Evolutionary conservation across 805 yeast species (phyloP).

Genomic region (Candida germanica): DNA sequence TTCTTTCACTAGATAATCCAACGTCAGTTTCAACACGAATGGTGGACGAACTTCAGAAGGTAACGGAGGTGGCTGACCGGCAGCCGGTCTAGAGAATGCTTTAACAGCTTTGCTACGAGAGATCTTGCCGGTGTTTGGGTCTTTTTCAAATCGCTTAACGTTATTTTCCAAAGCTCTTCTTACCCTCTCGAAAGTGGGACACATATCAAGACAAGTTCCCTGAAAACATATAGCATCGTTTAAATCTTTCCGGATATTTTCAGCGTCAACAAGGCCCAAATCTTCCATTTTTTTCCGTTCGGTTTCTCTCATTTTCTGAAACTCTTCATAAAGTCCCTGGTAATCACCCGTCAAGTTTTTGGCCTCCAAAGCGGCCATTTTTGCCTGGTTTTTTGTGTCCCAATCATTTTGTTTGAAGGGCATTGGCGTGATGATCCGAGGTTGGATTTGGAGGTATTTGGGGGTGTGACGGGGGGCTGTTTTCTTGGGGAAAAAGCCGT

Average conservation of each 20-base stretch:
- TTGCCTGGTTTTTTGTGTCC: constrained; percentile 73
- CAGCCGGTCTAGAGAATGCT: constrained; percentile 94
- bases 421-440: constrained; percentile 33
- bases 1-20: constrained; percentile 67
- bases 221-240: constrained; percentile 82
- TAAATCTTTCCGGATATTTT: constrained; percentile 75
- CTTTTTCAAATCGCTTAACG: constrained; percentile 74
- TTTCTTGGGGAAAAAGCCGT: constrained; percentile 25
- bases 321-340: constrained; percentile 70
- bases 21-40: constrained; percentile 57
- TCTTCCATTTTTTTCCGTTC: constrained; percentile 80
- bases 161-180: constrained; percentile 85
- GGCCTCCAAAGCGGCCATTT: constrained; percentile 52
- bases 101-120: constrained; percentile 67
- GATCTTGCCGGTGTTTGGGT: constrained; percentile 51
- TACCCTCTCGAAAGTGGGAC: constrained; percentile 89
- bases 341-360: constrained; percentile 48
- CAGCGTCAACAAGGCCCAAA: constrained; percentile 81
- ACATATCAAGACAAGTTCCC: constrained; percentile 92
- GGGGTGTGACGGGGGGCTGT: constrained; percentile 29
- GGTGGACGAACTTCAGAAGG: constrained; percentile 99
- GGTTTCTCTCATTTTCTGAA: constrained; percentile 66
- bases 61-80: constrained; percentile 96
- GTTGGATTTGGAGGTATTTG: constrained; percentile 33
- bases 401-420: constrained; percentile 47